Evolutionary conservation across 2,329 filamentous ascomycete genomes (phyloP).

Genomic region (Albifimbria verrucaria): DNA sequence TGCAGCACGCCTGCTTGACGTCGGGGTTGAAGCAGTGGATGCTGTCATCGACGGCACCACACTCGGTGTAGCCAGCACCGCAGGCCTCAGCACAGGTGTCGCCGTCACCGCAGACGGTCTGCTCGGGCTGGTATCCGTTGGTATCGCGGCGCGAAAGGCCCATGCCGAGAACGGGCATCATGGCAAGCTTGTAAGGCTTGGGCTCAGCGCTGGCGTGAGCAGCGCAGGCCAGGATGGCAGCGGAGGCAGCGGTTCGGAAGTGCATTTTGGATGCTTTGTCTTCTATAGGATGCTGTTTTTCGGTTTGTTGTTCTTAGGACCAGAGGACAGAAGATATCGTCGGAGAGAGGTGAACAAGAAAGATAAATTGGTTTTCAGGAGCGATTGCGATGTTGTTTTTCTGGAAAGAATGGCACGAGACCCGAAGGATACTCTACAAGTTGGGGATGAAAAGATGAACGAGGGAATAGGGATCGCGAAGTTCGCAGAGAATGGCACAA

Average conservation of each 20-base stretch:
- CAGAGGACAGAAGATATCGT: background rate
- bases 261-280: constrained; percentile 26
- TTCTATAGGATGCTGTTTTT: background rate
- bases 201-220: constrained; percentile 20
- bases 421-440: constrained; percentile 3
- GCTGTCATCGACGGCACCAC: constrained; percentile 43
- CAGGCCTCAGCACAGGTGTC: constrained; percentile 54
- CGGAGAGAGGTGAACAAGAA: background rate
- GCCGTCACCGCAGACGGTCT: constrained; percentile 46
- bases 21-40: constrained; percentile 58
- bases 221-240: constrained; percentile 32
- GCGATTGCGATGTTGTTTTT: background rate
- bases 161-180: constrained; percentile 33
- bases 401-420: background rate
- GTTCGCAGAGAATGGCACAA: background rate
- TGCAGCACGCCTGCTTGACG: constrained; percentile 54
- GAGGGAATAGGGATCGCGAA: background rate
- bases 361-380: too few species aligned
- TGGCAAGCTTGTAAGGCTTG: constrained; percentile 34
- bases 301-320: too few species aligned
- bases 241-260: constrained; percentile 27
- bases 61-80: constrained; percentile 46
- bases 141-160: constrained; percentile 42
- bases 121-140: constrained; percentile 46
- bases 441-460: too few species aligned